Conservation (phyloP, 2,329 filamentous ascomycete genomes). For the Colletotrichum sp. region DNA sequence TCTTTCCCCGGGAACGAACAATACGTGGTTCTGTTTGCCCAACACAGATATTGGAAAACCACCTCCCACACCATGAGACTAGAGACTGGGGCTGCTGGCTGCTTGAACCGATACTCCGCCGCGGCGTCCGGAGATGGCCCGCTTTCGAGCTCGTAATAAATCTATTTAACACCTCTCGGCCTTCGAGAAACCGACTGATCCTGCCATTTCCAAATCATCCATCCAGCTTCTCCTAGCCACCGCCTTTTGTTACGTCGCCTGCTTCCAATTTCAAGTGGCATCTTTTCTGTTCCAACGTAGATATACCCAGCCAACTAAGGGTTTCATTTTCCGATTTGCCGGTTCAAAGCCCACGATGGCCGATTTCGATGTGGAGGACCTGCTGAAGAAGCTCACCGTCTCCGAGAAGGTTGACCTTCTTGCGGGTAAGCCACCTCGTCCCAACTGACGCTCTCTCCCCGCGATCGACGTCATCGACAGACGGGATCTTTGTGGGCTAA, state of each 20-base stretch:
- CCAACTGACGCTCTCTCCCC: neutral
- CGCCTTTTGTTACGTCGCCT: neutral
- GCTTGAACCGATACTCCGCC: neutral
- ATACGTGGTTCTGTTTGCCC: neutral
- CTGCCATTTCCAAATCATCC: neutral
- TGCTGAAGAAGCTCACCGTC: conserved; percentile 58
- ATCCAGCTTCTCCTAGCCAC: neutral
- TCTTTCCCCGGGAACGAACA: neutral
- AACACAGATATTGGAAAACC: neutral
- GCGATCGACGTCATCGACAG: neutral
- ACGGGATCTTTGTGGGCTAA: neutral
- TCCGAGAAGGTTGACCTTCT: conserved; percentile 60
- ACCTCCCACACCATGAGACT: neutral
- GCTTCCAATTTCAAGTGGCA: neutral
- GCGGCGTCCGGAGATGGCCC: conserved; percentile 1
- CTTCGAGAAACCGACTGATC: neutral
- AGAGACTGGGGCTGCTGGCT: neutral
- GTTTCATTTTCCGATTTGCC: neutral
- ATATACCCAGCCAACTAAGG: neutral
- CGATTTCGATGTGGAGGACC: conserved; percentile 58
- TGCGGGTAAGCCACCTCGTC: conserved; percentile 40
- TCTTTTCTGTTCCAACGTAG: neutral
- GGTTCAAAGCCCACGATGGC: conserved; percentile 28
- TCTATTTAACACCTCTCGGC: conserved; percentile 11
- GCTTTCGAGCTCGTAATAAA: neutral